Percentiles rank a stretch among this genome's conserved stretches.
Conservation (phyloP, 306 rosid genomes). For the Spatholobus suberectus region DNA sequence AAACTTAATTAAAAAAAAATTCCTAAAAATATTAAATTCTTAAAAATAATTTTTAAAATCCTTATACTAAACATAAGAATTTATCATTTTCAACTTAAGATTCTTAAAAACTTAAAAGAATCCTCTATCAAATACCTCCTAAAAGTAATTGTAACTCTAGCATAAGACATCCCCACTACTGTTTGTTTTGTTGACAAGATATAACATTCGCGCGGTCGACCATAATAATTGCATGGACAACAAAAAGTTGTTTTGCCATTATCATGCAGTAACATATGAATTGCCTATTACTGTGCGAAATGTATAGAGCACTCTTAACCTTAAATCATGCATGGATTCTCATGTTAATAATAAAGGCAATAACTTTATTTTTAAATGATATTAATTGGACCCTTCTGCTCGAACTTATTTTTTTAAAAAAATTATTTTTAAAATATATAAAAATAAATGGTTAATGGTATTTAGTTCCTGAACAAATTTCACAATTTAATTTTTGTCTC, state of each 20-base stretch:
- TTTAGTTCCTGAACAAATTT: background rate
- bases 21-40: too few species aligned
- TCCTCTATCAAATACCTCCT: too few species aligned
- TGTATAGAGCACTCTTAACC: slow-evolving; percentile 16
- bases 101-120: too few species aligned
- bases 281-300: slow-evolving; percentile 9
- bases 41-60: too few species aligned
- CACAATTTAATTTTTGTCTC: too few species aligned
- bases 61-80: too few species aligned
- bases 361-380: background rate
- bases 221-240: slow-evolving; percentile 25
- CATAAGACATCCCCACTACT: slow-evolving; percentile 12
- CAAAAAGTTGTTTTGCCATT: slow-evolving; percentile 29
- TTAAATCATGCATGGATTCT: background rate
- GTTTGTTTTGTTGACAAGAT: slow-evolving; percentile 29
- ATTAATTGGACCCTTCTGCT: background rate
- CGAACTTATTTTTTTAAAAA: background rate
- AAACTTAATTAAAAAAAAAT: too few species aligned
- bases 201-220: slow-evolving; percentile 19
- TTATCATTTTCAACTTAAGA: too few species aligned
- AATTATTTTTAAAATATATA: background rate
- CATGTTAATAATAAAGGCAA: background rate
- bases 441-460: background rate
- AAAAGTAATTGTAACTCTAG: slow-evolving; percentile 19
- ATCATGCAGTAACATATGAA: background rate